Conservation (phyloP, 2,329 filamentous ascomycete genomes). For the Sporothrix pseudoabietina region DNA sequence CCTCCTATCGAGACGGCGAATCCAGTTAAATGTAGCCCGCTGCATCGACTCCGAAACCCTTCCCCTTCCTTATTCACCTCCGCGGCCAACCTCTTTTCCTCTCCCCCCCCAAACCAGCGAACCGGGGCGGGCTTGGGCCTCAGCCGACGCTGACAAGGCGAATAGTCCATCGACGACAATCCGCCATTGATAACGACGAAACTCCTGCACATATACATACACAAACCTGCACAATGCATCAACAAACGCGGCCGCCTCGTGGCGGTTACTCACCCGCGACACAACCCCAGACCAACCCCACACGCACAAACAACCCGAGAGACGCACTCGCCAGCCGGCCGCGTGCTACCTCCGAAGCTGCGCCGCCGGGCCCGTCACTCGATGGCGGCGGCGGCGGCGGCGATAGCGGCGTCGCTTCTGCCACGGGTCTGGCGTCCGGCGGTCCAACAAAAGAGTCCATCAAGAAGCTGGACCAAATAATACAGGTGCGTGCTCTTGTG, state of each 20-base stretch:
- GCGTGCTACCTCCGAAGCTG: conserved; percentile 49
- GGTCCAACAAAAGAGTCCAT: conserved; percentile 66
- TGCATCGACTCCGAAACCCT: conserved; percentile 1
- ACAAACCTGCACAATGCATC: conserved; percentile 67
- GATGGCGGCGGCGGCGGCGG: conserved; percentile 42
- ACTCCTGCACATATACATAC: neutral
- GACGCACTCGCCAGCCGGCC: conserved; percentile 55
- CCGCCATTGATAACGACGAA: neutral
- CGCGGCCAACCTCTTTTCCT: neutral
- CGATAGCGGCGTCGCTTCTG: conserved; percentile 44
- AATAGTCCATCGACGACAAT: neutral
- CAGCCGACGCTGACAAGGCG: conserved; percentile 26
- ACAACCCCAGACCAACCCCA: conserved; percentile 70
- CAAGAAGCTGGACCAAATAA: conserved; percentile 87
- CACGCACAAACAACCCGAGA: conserved; percentile 73
- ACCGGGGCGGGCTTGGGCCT: conserved; percentile 29
- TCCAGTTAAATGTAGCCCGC: conserved; percentile 32
- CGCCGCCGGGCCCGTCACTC: conserved; percentile 38
- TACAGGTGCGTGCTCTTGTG: conserved; percentile 64
- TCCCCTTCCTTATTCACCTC: neutral
- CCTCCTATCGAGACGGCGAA: neutral
- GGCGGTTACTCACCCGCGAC: conserved; percentile 68
- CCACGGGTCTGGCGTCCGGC: conserved; percentile 42
- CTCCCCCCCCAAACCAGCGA: conserved; percentile 12
- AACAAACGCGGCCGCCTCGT: conserved; percentile 77